Base-by-base conservation (phyloP, 768 basidiomycete species). In the Leccinum sublutescens region DNA sequence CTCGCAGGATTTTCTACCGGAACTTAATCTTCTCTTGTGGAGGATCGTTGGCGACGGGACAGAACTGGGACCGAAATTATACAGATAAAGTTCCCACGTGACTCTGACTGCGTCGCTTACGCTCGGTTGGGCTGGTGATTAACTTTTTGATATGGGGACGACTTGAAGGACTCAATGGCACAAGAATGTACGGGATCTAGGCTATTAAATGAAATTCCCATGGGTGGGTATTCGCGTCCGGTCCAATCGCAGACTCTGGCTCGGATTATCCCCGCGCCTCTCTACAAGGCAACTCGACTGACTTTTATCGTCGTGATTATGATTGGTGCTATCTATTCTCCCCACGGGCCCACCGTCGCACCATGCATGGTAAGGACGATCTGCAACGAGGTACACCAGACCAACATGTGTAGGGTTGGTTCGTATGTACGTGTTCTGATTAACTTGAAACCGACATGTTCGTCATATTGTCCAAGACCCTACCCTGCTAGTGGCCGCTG, bases 181-280 rank as follows among this genome's bases (percentile, higher is more conserved):
- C n/a, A 25, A 23, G 23, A 48, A 48, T 25, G 23, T 25, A 48
- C 23, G 15, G 27, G 14, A 15, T 48, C 45, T 25, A 25, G 23
- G 23, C 21, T 23, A 25, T 48, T 15, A 48, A 48, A 48, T 21
- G 47, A 48, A 48, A 12, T 4, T 48, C 21, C 9, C 21, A 12
- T 19, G 45, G 29, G 50, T 10, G 50, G 27, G 29, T 11, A 48
- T 51, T 33, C 50, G 14, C 23, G 49, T 51, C 59, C 52, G 52
- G 59, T 49, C 40, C 19, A 50, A 31, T 61, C 60, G 59, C 58
- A 21, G 23, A 25, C 23, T 25, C 21, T 14, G 11, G 47, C 53
- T 8, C 38, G 49, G 40, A 23, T 55, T 50, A 14, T 54, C 49
- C 23, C 53, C 17, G 25, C 31, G 15, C 19, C 19, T 5, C 51